phyloP scores from a whole-genome alignment of 139 green algal genomes.

The Auxenochlorella pyrenoidosa region DNA sequence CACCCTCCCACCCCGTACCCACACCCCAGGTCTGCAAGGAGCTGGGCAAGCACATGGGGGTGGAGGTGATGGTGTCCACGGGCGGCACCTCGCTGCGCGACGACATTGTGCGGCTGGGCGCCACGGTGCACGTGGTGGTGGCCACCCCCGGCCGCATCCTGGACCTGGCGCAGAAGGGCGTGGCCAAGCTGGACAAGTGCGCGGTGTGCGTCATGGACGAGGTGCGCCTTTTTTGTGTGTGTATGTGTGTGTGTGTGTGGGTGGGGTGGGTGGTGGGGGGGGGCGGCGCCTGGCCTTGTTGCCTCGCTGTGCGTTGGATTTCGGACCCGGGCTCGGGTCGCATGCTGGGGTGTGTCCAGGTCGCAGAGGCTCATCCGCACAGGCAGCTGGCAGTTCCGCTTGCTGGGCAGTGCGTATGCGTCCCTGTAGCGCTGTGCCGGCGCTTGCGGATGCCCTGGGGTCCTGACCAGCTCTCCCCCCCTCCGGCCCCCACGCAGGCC shows the following conservation, averaged over 20 bases:
- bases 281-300: background rate
- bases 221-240: constrained; percentile 52
- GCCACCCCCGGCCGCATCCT: constrained; percentile 98
- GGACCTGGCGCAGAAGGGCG: constrained; percentile 94
- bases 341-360: too few species aligned
- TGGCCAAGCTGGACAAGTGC: constrained; percentile 92
- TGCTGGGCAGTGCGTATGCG: too few species aligned
- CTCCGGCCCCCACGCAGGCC: constrained; percentile 61
- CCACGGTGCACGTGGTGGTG: constrained; percentile 94
- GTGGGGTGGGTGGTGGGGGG: too few species aligned
- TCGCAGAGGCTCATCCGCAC: too few species aligned
- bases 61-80: constrained; percentile 96
- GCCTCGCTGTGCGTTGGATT: background rate
- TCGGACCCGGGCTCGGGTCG: background rate
- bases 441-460: too few species aligned
- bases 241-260: background rate
- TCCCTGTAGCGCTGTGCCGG: too few species aligned
- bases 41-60: constrained; percentile 95
- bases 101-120: constrained; percentile 98
- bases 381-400: too few species aligned
- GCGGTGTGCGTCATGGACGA: constrained; percentile 97
- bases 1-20: background rate
- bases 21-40: constrained; percentile 91
- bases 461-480: background rate
- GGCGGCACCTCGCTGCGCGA: constrained; percentile 97